phyloP scores from a whole-genome alignment of 257 asterid species.

The Solanum piurae region DNA sequence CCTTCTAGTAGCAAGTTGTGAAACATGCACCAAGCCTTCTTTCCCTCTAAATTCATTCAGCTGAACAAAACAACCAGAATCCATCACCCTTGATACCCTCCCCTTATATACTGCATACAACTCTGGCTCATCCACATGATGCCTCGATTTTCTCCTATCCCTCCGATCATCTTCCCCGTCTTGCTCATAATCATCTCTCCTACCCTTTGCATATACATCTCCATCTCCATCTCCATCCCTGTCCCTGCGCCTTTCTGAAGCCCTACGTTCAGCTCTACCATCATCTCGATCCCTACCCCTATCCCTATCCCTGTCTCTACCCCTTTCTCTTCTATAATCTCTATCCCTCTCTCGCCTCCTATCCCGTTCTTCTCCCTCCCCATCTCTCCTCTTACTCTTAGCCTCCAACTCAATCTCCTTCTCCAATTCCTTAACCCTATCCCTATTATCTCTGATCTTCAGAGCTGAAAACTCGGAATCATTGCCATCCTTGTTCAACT shows the following conservation, averaged over 20 bases:
- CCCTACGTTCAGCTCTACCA: slow-evolving; percentile 9
- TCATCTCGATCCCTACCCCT: slow-evolving; percentile 24
- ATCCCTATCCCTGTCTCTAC: slow-evolving; percentile 10
- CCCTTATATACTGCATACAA: slow-evolving; percentile 71
- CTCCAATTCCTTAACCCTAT: slow-evolving; percentile 73
- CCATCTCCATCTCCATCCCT: slow-evolving; percentile 3
- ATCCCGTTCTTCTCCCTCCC: slow-evolving; percentile 14
- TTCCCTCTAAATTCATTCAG: slow-evolving; percentile 58
- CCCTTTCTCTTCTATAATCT: slow-evolving; percentile 15
- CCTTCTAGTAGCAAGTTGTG: slow-evolving; percentile 81
- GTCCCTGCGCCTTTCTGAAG: slow-evolving; percentile 10
- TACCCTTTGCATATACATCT: background rate
- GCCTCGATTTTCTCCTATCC: slow-evolving; percentile 28
- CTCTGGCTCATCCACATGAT: slow-evolving; percentile 40
- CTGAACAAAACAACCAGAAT: slow-evolving; percentile 90
- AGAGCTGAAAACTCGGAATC: slow-evolving; percentile 38
- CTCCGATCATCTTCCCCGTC: slow-evolving; percentile 33
- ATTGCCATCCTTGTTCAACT: slow-evolving; percentile 20
- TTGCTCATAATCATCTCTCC: slow-evolving; percentile 16
- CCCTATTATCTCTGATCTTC: slow-evolving; percentile 58
- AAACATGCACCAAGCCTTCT: slow-evolving; percentile 84
- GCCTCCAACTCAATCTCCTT: slow-evolving; percentile 70
- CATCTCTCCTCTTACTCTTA: slow-evolving; percentile 24
- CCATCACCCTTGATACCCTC: slow-evolving; percentile 85
- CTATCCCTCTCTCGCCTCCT: background rate